These are phyloP conservation scores for Neonectria punicea DNA, from an alignment of 2,329 filamentous ascomycete species.

Conservation along the genomic window DNA sequence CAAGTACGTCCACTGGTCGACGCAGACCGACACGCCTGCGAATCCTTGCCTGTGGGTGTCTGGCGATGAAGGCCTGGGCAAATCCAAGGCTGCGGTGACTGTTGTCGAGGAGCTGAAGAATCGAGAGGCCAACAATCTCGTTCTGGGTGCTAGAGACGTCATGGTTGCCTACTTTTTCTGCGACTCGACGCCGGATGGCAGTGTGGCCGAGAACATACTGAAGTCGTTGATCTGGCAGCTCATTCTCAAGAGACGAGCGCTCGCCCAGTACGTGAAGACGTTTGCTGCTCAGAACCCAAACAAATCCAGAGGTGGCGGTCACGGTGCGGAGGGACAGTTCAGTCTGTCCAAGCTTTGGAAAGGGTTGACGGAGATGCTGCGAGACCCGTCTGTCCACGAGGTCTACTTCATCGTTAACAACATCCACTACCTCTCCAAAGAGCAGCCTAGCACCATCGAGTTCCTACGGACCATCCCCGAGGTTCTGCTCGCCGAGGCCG, in stretches of 20 bases:
- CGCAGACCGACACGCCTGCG: neutral
- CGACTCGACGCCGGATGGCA: conserved; percentile 48
- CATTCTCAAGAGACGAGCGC: conserved; percentile 47
- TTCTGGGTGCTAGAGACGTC: conserved; percentile 28
- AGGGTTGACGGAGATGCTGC: conserved; percentile 52
- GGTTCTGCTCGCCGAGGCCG: neutral
- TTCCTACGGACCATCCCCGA: conserved; percentile 4
- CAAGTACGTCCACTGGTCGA: conserved; percentile 9
- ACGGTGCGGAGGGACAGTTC: conserved; percentile 2
- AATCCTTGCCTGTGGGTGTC: conserved; percentile 20
- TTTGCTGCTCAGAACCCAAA: conserved; percentile 45
- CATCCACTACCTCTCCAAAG: conserved; percentile 50
- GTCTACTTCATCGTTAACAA: conserved; percentile 55
- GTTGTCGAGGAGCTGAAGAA: conserved; percentile 17
- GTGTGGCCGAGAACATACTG: conserved; percentile 52
- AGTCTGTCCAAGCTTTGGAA: conserved; percentile 46
- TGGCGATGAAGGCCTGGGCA: conserved; percentile 17
- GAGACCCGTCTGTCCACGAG: conserved; percentile 42
- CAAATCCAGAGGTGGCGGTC: conserved; percentile 4
- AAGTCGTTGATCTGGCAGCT: conserved; percentile 53
- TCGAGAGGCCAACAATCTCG: conserved; percentile 5
- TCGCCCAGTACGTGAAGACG: conserved; percentile 51
- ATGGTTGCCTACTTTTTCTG: conserved; percentile 55
- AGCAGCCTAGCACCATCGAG: conserved; percentile 30
- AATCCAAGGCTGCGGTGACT: conserved; percentile 13